Conservation (phyloP, 2,329 filamentous ascomycete genomes). For the Ascochyta viciae-villosae region DNA sequence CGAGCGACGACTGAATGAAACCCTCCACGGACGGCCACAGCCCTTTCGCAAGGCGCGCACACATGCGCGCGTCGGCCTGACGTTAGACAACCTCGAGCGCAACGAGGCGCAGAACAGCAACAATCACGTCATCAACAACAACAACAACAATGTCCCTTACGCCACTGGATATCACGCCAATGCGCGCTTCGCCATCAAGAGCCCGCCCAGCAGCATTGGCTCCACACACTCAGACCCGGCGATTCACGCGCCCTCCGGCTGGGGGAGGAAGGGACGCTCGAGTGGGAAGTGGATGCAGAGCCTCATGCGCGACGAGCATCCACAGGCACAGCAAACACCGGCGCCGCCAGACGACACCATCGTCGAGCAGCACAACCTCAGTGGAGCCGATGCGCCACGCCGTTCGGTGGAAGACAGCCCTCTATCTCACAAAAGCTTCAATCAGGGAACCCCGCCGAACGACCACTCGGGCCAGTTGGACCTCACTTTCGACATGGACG, state of each 20-base stretch:
- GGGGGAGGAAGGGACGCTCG: constrained; percentile 56
- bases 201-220: constrained; percentile 48
- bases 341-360: constrained; percentile 20
- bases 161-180: background rate
- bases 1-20: constrained; percentile 49
- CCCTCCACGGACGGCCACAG: constrained; percentile 40
- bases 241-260: constrained; percentile 54
- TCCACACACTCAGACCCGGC: constrained; percentile 51
- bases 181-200: constrained; percentile 30
- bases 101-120: constrained; percentile 33
- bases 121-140: background rate
- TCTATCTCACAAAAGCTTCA: constrained; percentile 46
- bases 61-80: constrained; percentile 50
- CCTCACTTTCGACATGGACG: constrained; percentile 54
- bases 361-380: constrained; percentile 25
- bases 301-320: constrained; percentile 41
- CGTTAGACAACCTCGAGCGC: constrained; percentile 53
- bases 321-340: constrained; percentile 4
- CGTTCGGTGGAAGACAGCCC: constrained; percentile 54
- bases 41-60: constrained; percentile 55
- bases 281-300: constrained; percentile 53
- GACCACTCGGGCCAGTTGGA: constrained; percentile 41
- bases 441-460: constrained; percentile 34
- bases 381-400: constrained; percentile 46
- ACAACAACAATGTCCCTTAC: background rate